Evolutionary conservation across 306 rosid species (phyloP).

Genomic region (Neltuma alba): DNA sequence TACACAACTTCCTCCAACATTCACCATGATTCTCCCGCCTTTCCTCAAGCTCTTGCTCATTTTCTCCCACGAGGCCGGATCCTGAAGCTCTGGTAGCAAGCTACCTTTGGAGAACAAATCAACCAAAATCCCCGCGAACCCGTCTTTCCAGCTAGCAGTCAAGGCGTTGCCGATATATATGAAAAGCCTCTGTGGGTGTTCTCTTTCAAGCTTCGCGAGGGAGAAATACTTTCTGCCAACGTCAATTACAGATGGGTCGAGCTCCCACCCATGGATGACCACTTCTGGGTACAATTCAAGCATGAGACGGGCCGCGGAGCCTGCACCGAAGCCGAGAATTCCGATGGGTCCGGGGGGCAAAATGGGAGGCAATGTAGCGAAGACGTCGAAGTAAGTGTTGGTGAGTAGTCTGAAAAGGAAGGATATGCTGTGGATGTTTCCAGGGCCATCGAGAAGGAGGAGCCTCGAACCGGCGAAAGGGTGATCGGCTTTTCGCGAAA

Average conservation of each 20-base stretch:
- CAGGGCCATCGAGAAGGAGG: slow-evolving; percentile 87
- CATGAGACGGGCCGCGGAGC: slow-evolving; percentile 66
- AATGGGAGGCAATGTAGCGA: slow-evolving; percentile 80
- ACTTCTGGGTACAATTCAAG: slow-evolving; percentile 62
- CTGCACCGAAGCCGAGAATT: slow-evolving; percentile 89
- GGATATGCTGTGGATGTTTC: slow-evolving; percentile 92
- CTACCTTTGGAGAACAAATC: slow-evolving; percentile 74
- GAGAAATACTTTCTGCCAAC: slow-evolving; percentile 78
- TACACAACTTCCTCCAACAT: slow-evolving; percentile 94
- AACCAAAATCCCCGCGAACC: slow-evolving; percentile 82
- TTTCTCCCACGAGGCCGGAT: slow-evolving; percentile 66
- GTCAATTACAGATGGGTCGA: slow-evolving; percentile 76
- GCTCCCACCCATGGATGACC: slow-evolving; percentile 83
- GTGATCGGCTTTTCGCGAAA: slow-evolving; percentile 77
- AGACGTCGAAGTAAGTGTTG: slow-evolving; percentile 80
- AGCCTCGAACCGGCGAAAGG: slow-evolving; percentile 88
- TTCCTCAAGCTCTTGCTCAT: slow-evolving; percentile 62
- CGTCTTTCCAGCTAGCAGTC: slow-evolving; percentile 55
- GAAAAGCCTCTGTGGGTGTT: slow-evolving; percentile 51
- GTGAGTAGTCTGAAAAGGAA: slow-evolving; percentile 68
- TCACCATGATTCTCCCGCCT: slow-evolving; percentile 91
- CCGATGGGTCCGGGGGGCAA: slow-evolving; percentile 79
- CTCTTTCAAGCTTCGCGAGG: slow-evolving; percentile 59
- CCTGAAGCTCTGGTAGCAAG: slow-evolving; percentile 83
- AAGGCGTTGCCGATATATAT: slow-evolving; percentile 71